phyloP scores from a whole-genome alignment of 108 stramenopile genomes.

The Discostella pseudostelligera region DNA sequence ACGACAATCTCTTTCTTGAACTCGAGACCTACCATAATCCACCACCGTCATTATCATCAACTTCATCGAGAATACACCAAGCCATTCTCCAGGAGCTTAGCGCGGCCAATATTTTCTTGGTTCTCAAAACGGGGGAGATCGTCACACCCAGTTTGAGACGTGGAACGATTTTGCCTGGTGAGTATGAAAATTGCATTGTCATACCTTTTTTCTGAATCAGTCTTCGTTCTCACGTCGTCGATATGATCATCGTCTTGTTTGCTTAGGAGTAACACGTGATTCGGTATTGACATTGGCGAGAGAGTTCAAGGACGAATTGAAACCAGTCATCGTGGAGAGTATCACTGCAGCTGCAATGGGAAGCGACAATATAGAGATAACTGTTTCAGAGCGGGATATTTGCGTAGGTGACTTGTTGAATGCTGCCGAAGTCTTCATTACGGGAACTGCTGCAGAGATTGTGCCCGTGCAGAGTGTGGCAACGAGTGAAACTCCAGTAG shows the following conservation, averaged over 20 bases:
- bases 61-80: constrained; percentile 17
- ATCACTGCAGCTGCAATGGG: constrained; percentile 31
- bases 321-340: constrained; percentile 52
- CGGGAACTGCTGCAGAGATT: constrained; percentile 82
- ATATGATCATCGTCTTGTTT: background rate
- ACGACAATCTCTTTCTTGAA: constrained; percentile 83
- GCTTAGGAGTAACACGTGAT: constrained; percentile 63
- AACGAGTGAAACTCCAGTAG: constrained; percentile 56
- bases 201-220: background rate
- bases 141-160: constrained; percentile 75
- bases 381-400: constrained; percentile 74
- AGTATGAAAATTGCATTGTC: background rate
- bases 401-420: constrained; percentile 65
- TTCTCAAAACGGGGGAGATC: constrained; percentile 77
- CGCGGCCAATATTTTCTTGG: constrained; percentile 83
- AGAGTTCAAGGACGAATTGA: constrained; percentile 66
- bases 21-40: constrained; percentile 68
- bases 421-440: constrained; percentile 76
- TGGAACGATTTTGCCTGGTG: constrained; percentile 75
- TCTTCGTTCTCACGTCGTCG: background rate
- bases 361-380: constrained; percentile 33
- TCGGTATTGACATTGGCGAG: constrained; percentile 61
- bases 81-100: constrained; percentile 81
- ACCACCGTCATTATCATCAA: constrained; percentile 13
- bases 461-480: constrained; percentile 72